These are phyloP conservation scores for Alliaria petiolata DNA, from an alignment of 345 rosid genomes.

Conservation along the genomic window DNA sequence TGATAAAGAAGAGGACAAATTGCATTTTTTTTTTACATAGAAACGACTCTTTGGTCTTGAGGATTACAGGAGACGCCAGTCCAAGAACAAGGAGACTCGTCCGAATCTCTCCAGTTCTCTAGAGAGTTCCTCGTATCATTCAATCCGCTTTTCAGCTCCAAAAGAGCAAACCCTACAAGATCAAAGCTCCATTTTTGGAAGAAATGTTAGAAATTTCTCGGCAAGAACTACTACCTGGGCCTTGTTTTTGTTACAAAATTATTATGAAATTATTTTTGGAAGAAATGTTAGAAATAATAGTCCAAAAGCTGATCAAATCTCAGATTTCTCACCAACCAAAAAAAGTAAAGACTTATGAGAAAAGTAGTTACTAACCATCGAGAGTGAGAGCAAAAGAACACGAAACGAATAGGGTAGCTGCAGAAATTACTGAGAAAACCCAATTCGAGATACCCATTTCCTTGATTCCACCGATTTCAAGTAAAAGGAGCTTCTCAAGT, in stretches of 20 bases:
- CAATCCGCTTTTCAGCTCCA: constrained; percentile 64
- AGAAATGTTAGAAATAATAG: too few species aligned
- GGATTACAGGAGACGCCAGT: constrained; percentile 81
- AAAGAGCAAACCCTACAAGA: constrained; percentile 57
- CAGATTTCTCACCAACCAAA: constrained; percentile 18
- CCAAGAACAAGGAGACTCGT: constrained; percentile 84
- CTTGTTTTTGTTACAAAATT: not conserved
- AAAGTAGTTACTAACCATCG: constrained; percentile 27
- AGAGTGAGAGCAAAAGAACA: constrained; percentile 28
- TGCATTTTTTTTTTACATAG: constrained; percentile 46
- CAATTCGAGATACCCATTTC: constrained; percentile 21
- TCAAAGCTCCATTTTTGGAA: not conserved
- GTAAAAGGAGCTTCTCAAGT: not conserved
- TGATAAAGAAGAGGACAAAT: not conserved
- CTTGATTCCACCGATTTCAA: not conserved
- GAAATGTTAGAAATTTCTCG: not conserved
- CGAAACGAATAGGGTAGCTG: constrained; percentile 20
- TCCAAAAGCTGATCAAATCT: constrained; percentile 21
- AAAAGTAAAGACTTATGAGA: not conserved
- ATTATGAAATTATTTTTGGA: too few species aligned
- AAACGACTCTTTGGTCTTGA: constrained; percentile 62
- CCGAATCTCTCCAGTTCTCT: constrained; percentile 69
- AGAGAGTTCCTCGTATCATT: constrained; percentile 73
- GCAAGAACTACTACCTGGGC: not conserved
- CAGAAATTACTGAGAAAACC: constrained; percentile 11